Conservation (phyloP, 2,329 filamentous ascomycete species). For the Cercospora sp. region DNA sequence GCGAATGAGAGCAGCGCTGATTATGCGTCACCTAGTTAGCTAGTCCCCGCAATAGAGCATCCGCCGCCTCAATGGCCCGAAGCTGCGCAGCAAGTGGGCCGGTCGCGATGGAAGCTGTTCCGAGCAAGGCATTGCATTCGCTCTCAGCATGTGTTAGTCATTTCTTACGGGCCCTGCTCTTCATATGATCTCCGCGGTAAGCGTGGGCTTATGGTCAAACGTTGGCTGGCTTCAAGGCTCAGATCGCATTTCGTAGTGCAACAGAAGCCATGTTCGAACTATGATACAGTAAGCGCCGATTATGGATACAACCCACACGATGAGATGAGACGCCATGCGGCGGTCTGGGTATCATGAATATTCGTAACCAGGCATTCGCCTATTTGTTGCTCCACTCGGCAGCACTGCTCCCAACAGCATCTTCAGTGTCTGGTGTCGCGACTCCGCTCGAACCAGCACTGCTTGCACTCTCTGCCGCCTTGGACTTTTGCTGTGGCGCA, state of each 20-base stretch:
- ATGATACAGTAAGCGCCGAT: constrained; percentile 13
- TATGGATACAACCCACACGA: constrained; percentile 6
- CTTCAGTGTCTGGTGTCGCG: constrained; percentile 11
- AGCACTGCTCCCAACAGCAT: constrained; percentile 11
- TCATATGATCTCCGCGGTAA: neutral
- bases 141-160: neutral
- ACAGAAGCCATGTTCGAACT: neutral
- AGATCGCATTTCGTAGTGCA: neutral
- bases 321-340: neutral
- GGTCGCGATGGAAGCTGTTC: constrained; percentile 3
- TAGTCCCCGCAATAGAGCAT: constrained; percentile 17
- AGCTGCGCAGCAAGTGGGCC: constrained; percentile 13
- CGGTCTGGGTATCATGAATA: constrained; percentile 21
- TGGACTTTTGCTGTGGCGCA: constrained; percentile 10
- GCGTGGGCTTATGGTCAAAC: neutral
- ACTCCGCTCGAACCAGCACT: constrained; percentile 27
- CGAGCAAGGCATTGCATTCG: neutral
- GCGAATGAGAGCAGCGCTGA: constrained; percentile 20
- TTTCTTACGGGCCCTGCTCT: neutral
- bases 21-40: constrained; percentile 22
- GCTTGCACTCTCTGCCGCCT: constrained; percentile 24
- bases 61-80: constrained; percentile 22
- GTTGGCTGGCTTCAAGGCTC: neutral
- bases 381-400: constrained; percentile 16
- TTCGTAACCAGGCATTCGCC: constrained; percentile 13